phyloP scores from a whole-genome alignment of 2,329 filamentous ascomycete genomes.

The Ascochyta clinopodiicola region DNA sequence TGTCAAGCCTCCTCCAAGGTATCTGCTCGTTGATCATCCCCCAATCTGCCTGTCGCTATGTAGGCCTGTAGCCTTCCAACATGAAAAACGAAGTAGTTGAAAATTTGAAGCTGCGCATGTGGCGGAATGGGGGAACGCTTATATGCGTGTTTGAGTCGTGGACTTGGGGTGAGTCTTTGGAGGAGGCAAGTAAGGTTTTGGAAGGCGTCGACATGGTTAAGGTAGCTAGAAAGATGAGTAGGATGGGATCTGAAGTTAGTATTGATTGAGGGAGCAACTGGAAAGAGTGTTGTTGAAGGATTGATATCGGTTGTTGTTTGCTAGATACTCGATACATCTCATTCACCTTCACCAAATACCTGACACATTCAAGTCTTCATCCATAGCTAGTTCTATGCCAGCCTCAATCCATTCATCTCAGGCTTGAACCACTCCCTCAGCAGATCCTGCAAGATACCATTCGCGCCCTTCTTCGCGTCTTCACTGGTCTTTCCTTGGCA shows the following conservation, averaged over 20 bases:
- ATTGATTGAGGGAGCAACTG: too few species aligned
- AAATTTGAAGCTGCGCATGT: background rate
- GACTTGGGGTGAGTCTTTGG: background rate
- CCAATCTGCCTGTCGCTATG: background rate
- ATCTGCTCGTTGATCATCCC: too few species aligned
- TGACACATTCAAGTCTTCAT: background rate
- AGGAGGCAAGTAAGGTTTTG: background rate
- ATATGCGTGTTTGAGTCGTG: background rate
- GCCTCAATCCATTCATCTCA: constrained; percentile 43
- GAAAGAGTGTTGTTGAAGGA: background rate
- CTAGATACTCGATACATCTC: background rate
- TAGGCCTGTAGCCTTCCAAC: background rate
- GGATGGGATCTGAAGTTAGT: background rate
- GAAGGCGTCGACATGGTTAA: background rate
- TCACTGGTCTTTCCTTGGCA: constrained; percentile 51
- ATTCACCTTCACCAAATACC: background rate
- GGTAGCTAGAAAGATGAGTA: background rate
- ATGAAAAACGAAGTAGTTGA: background rate
- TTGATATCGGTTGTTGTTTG: background rate
- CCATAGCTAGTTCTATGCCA: constrained; percentile 31
- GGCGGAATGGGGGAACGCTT: background rate
- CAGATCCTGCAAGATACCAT: constrained; percentile 55
- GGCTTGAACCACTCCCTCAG: constrained; percentile 59
- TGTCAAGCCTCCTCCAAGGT: too few species aligned
- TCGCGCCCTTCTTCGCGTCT: constrained; percentile 53